A percentile compares a stretch with the other conserved stretches of the same genome.
Conservation (phyloP, 306 rosid genomes). For the Gastrolobium bilobum region DNA sequence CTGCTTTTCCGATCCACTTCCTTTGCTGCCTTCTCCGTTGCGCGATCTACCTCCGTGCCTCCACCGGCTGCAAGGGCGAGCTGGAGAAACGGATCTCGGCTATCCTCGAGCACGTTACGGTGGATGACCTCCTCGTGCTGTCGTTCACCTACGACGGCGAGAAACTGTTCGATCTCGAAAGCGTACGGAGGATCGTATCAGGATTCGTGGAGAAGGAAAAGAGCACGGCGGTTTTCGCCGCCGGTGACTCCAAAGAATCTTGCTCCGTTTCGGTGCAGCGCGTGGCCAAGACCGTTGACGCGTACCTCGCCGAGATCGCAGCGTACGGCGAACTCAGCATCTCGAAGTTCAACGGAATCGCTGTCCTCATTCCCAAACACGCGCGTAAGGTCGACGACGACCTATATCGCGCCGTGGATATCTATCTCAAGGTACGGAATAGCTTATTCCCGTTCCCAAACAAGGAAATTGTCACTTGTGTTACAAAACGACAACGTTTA, state of each 20-base stretch:
- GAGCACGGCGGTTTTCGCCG: slow-evolving; percentile 61
- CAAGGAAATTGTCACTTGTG: not conserved
- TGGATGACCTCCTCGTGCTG: slow-evolving; percentile 69
- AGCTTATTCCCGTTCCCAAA: not conserved
- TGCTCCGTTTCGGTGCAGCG: slow-evolving; percentile 60
- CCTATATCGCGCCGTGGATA: slow-evolving; percentile 75
- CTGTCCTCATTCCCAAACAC: slow-evolving; percentile 60
- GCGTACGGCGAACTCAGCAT: slow-evolving; percentile 61
- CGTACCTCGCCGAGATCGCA: slow-evolving; percentile 70
- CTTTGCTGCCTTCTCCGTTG: slow-evolving; percentile 82
- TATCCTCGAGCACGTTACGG: slow-evolving; percentile 66
- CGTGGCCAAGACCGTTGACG: slow-evolving; percentile 60
- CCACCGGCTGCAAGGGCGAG: slow-evolving; percentile 57
- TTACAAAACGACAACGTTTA: slow-evolving; percentile 11
- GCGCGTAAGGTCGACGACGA: slow-evolving; percentile 78
- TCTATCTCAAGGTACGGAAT: slow-evolving; percentile 70
- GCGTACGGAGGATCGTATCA: slow-evolving; percentile 63
- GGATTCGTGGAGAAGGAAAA: slow-evolving; percentile 73
- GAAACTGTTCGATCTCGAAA: slow-evolving; percentile 73
- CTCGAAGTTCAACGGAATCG: slow-evolving; percentile 73
- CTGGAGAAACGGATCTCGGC: slow-evolving; percentile 73
- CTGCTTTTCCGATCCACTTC: slow-evolving; percentile 70
- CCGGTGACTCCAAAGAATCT: slow-evolving; percentile 53
- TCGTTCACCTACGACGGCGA: slow-evolving; percentile 83
- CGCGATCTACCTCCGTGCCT: slow-evolving; percentile 61